Evolutionary conservation across 306 rosid genomes (phyloP).

Genomic region (Biancaea sappan): DNA sequence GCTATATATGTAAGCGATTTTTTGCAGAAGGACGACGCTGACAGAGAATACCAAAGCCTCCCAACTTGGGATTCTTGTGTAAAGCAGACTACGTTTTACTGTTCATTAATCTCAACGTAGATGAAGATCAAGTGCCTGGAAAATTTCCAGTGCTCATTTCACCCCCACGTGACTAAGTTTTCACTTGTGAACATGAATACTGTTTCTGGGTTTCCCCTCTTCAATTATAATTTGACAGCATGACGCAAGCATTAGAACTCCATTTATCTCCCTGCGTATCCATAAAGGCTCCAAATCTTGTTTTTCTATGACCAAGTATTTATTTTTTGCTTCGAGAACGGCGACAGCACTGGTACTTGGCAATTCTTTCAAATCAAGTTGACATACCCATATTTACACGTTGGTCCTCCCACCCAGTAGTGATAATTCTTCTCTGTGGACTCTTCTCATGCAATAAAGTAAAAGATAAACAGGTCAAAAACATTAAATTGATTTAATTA

Average conservation of each 20-base stretch:
- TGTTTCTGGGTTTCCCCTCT: not conserved
- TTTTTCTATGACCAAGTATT: not conserved
- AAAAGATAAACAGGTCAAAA: too few species aligned
- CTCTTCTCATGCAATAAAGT: too few species aligned
- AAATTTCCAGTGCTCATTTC: not conserved
- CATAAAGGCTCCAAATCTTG: not conserved
- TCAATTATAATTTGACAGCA: not conserved
- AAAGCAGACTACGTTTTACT: too few species aligned
- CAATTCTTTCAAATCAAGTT: not conserved
- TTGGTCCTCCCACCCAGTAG: too few species aligned
- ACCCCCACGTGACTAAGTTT: not conserved
- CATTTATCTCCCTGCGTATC: not conserved
- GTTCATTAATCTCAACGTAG: not conserved
- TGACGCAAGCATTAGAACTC: constrained; percentile 15
- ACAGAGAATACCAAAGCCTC: too few species aligned
- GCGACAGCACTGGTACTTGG: not conserved
- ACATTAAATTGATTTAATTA: too few species aligned
- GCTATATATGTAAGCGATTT: constrained; percentile 1
- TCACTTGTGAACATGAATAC: not conserved
- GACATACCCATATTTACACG: not conserved
- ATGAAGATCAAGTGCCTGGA: not conserved
- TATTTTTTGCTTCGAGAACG: not conserved
- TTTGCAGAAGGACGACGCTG: not conserved
- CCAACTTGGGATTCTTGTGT: too few species aligned
- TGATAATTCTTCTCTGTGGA: too few species aligned